phyloP scores from a whole-genome alignment of 2,329 filamentous ascomycete genomes.

The Paecilomyces sp. region DNA sequence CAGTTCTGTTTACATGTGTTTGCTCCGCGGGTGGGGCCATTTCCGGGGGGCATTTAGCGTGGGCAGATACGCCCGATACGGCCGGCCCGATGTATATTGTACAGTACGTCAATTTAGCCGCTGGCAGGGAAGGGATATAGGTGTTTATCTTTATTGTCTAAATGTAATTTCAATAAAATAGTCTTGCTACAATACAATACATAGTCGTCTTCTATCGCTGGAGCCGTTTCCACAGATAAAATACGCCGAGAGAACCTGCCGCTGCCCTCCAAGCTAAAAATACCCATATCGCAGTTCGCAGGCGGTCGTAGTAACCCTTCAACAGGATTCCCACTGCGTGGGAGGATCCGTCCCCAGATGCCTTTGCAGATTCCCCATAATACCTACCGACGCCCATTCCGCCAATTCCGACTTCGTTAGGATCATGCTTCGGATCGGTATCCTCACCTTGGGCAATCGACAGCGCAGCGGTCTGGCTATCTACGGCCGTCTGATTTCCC shows the following conservation, averaged over 20 bases:
- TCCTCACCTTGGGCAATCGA: conserved; percentile 12
- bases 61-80: background rate
- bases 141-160: background rate
- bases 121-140: background rate
- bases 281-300: conserved; percentile 33
- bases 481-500: conserved; percentile 23
- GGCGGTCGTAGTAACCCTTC: conserved; percentile 35
- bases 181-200: background rate
- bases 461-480: conserved; percentile 27
- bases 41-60: background rate
- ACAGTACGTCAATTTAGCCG: background rate
- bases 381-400: conserved; percentile 30
- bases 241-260: conserved; percentile 20
- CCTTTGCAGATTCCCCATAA: conserved; percentile 17
- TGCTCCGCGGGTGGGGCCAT: background rate
- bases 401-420: conserved; percentile 31
- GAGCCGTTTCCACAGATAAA: conserved; percentile 19
- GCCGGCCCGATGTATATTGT: background rate
- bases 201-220: conserved; percentile 6
- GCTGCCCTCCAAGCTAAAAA: conserved; percentile 31
- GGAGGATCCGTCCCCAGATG: conserved; percentile 15
- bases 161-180: background rate
- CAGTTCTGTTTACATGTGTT: background rate
- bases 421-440: conserved; percentile 14
- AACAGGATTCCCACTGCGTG: conserved; percentile 37